Base-by-base conservation (phyloP, 352 stramenopile species). In the Pythium brachiatum region DNA sequence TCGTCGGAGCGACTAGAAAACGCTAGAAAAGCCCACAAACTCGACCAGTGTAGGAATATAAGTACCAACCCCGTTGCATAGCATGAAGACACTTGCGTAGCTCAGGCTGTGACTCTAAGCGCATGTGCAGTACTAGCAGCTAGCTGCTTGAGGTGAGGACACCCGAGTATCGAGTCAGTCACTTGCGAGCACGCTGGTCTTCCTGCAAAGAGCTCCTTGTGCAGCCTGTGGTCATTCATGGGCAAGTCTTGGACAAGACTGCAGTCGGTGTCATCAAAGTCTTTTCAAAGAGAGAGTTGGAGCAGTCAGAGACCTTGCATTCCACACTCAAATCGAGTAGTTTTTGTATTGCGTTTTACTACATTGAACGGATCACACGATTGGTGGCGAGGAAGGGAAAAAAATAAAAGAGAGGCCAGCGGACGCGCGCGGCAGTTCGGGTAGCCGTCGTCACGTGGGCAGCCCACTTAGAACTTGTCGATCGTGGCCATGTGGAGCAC, bases 401-500 rank as follows among this genome's bases (percentile, higher is more conserved):
- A 54, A 38, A 54, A 54, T 38, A 54, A 54, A 52, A n/a, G 20
- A 5, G 44, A 52, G n/a, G n/a, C 21, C 31, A 52, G 21, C 38
- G 11, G 16, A 23, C n/a, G n/a, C n/a, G n/a, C 20, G 11, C 38
- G 8, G 2, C 9, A 38, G 31, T 12, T 38, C 6, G 2, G 8
- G 16, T 21, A 44, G 38, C 23, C 3, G 38, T 13, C 16, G 38
- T 18, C 13, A 9, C 15, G 38, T 25, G 44, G 12, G 43, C 3
- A 38, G 47, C 21, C 23, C 9, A 31, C 44, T 70, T 77, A 79
- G 56, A 72, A 74, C 56, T 81, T 81, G 75, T 83, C 75, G 54
- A 81, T 61, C 29, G 70, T 67, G 48, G 62, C 64, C 75, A 83
- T 83, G 75, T 78, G 73, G 44, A 79, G 53, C 51, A 79, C 55